Percentiles rank a stretch among this genome's conserved stretches.
These are phyloP conservation scores for Cercophora scortea DNA, from an alignment of 495 filamentous ascomycete genomes.

Conservation along the genomic window DNA sequence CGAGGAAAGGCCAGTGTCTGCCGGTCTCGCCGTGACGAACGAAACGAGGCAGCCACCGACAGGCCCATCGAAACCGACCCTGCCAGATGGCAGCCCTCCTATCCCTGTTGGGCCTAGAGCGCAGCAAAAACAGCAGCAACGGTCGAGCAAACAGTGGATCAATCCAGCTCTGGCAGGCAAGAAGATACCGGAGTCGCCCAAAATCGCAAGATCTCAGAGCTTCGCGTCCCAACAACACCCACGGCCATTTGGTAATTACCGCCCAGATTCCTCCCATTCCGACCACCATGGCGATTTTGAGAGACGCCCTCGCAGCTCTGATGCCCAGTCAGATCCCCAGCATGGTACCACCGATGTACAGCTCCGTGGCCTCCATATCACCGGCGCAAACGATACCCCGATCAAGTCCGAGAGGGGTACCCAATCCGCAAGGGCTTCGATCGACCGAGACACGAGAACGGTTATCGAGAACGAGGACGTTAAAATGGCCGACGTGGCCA, in stretches of 20 bases:
- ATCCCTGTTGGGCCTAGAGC: conserved; percentile 55
- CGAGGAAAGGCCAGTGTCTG: conserved; percentile 36
- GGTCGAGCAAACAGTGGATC: conserved; percentile 55
- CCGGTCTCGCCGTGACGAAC: conserved; percentile 17
- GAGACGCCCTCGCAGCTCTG: conserved; percentile 37
- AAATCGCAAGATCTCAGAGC: conserved; percentile 32
- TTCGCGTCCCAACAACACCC: conserved; percentile 28
- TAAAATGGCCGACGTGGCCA: conserved; percentile 11
- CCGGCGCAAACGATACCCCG: conserved; percentile 25
- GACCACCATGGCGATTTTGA: conserved; percentile 35
- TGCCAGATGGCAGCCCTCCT: conserved; percentile 43
- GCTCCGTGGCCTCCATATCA: conserved; percentile 21
- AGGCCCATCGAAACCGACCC: conserved; percentile 40
- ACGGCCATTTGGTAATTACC: conserved; percentile 26
- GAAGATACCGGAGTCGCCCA: conserved; percentile 39
- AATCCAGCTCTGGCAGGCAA: conserved; percentile 41
- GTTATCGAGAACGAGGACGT: conserved; percentile 11
- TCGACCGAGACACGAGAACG: conserved; percentile 24
- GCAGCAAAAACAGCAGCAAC: conserved; percentile 28
- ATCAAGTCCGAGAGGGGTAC: conserved; percentile 28
- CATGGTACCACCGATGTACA: conserved; percentile 19
- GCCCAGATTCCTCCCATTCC: conserved; percentile 26
- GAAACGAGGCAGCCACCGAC: conserved; percentile 31
- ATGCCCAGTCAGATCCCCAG: conserved; percentile 32
- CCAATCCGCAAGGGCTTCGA: conserved; percentile 30